These are phyloP conservation scores for Glycine soja DNA, from an alignment of 306 rosid species.

Conservation along the genomic window DNA sequence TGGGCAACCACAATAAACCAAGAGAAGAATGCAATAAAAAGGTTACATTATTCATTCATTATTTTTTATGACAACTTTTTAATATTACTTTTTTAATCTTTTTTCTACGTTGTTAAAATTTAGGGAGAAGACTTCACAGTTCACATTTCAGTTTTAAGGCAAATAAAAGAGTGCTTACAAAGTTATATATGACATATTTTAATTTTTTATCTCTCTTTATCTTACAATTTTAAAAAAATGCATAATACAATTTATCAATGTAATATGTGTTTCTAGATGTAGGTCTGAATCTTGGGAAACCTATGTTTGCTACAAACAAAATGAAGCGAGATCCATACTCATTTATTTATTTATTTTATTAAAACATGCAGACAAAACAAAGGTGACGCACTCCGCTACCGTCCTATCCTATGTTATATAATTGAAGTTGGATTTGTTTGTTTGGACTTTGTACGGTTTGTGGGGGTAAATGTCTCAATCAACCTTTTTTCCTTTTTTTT, in stretches of 20 bases:
- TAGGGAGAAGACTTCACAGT: no score
- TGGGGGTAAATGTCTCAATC: constrained; percentile 3
- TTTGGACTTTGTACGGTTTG: not conserved
- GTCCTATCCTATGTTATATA: not conserved
- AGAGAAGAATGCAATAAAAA: no score
- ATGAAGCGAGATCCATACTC: constrained; percentile 4
- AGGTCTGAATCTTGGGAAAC: not conserved
- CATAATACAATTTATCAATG: not conserved
- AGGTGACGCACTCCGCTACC: not conserved
- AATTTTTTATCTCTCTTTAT: not conserved
- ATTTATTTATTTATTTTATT: constrained; percentile 11
- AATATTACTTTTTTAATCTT: no score
- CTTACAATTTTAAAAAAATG: no score
- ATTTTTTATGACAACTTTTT: no score
- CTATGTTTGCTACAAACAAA: constrained; percentile 34
- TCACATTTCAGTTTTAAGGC: no score
- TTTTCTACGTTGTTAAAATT: no score
- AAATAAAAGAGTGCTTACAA: no score
- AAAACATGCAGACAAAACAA: constrained; percentile 23
- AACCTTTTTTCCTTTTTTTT: not conserved
- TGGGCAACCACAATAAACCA: no score
- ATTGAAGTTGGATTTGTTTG: constrained; percentile 25
- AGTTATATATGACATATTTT: no score
- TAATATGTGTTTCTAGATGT: not conserved
- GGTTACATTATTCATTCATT: no score